These are phyloP conservation scores for Datisca glomerata DNA, from an alignment of 306 rosid genomes.

Conservation along the genomic window DNA sequence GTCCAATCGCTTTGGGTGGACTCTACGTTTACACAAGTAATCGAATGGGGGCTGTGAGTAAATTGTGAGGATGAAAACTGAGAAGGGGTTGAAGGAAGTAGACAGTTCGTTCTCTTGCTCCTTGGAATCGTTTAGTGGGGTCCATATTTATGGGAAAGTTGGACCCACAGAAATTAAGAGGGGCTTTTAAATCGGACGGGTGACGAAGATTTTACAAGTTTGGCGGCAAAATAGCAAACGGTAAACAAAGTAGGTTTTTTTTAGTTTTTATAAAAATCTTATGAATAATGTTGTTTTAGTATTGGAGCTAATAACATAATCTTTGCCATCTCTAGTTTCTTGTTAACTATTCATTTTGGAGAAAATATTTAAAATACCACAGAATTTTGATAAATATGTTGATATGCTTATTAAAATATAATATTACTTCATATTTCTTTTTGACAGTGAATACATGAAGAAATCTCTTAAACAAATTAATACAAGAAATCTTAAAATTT, in stretches of 20 bases:
- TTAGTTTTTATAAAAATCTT: conserved; percentile 2
- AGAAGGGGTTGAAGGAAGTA: conserved; percentile 30
- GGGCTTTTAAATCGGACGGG: conserved; percentile 23
- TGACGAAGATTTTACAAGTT: conserved; percentile 16
- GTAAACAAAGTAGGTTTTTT: too few species aligned
- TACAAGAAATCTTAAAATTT: too few species aligned
- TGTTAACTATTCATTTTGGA: too few species aligned
- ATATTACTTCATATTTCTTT: too few species aligned
- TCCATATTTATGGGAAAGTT: conserved; percentile 17
- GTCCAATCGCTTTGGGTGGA: conserved; percentile 41
- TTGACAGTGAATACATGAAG: too few species aligned
- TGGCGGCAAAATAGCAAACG: conserved; percentile 37
- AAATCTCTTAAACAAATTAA: too few species aligned
- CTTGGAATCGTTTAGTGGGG: conserved; percentile 45
- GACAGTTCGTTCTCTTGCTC: conserved; percentile 20
- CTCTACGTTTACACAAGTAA: conserved; percentile 18
- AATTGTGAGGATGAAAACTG: conserved; percentile 20
- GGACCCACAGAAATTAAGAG: conserved; percentile 26
- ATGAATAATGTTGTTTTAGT: not conserved
- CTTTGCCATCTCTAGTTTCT: too few species aligned
- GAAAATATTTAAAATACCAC: too few species aligned
- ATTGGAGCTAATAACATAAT: too few species aligned
- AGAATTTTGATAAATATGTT: too few species aligned
- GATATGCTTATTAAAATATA: too few species aligned
- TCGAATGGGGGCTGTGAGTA: conserved; percentile 10